These are phyloP conservation scores for Hypoxylon sp. DNA, from an alignment of 2,329 filamentous ascomycete species.

Conservation along the genomic window DNA sequence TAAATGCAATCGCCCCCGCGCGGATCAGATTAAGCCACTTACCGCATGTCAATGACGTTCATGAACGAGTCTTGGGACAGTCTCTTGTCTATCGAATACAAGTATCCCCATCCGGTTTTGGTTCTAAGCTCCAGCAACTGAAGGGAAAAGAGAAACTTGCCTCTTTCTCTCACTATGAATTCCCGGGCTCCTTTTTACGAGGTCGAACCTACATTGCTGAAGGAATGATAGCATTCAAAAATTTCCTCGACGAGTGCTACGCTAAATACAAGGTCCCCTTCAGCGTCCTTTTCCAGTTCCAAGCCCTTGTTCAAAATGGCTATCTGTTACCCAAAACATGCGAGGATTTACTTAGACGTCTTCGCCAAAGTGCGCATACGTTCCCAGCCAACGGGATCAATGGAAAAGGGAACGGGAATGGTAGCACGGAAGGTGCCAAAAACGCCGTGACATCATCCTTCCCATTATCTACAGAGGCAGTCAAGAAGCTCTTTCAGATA, in stretches of 20 bases:
- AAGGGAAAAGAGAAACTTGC: slow-evolving; percentile 40
- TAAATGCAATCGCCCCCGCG: slow-evolving; percentile 26
- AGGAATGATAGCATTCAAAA: slow-evolving; percentile 47
- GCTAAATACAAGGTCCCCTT: slow-evolving; percentile 56
- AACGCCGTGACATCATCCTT: slow-evolving; percentile 35
- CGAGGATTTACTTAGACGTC: slow-evolving; percentile 50
- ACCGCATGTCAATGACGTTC: slow-evolving; percentile 38
- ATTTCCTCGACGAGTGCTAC: slow-evolving; percentile 42
- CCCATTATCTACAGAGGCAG: slow-evolving; percentile 60
- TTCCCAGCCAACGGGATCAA: background rate
- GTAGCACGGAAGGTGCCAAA: slow-evolving; percentile 23
- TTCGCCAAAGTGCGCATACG: slow-evolving; percentile 1
- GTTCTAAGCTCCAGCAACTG: slow-evolving; percentile 43
- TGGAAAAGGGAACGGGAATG: background rate
- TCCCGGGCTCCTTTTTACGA: slow-evolving; percentile 25
- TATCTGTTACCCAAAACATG: slow-evolving; percentile 66
- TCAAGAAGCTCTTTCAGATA: slow-evolving; percentile 64
- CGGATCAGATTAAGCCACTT: slow-evolving; percentile 46
- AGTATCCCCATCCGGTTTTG: slow-evolving; percentile 42
- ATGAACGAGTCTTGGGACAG: slow-evolving; percentile 49
- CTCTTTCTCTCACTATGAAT: slow-evolving; percentile 38
- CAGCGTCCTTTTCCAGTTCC: slow-evolving; percentile 67
- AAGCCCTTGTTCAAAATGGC: slow-evolving; percentile 69
- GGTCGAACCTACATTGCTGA: slow-evolving; percentile 35
- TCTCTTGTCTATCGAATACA: slow-evolving; percentile 57